phyloP scores from a whole-genome alignment of 164 flowering plant species.

The Vitis riparia region DNA sequence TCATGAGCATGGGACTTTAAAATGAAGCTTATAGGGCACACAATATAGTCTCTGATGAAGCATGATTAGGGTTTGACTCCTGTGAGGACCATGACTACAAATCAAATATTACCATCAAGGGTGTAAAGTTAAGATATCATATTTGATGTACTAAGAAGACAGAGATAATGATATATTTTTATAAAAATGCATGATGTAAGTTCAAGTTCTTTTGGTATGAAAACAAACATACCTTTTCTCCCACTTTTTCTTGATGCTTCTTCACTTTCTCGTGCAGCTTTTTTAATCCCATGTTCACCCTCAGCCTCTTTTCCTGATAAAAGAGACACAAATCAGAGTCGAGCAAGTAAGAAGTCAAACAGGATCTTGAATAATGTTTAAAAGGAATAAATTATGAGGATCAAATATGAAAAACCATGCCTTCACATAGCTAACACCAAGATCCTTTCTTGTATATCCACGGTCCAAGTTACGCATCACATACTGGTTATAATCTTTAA shows the following conservation, averaged over 20 bases:
- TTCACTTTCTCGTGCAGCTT: slow-evolving; percentile 27
- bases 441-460: slow-evolving; percentile 24
- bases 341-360: too few relatives aligned
- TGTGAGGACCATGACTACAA: too few relatives aligned
- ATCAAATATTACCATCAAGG: too few relatives aligned
- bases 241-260: slow-evolving; percentile 26
- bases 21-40: too few relatives aligned
- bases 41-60: too few relatives aligned
- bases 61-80: too few relatives aligned
- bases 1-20: too few relatives aligned
- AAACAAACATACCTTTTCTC: slow-evolving; percentile 17
- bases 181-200: too few relatives aligned
- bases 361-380: not conserved
- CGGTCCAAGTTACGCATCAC: slow-evolving; percentile 20
- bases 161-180: too few relatives aligned
- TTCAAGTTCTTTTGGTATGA: not conserved
- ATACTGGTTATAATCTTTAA: slow-evolving; percentile 29
- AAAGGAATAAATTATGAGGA: not conserved
- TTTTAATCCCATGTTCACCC: slow-evolving; percentile 28
- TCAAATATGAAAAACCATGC: not conserved
- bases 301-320: slow-evolving; percentile 24
- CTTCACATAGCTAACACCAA: slow-evolving; percentile 32
- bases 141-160: too few relatives aligned
- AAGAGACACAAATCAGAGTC: not conserved
- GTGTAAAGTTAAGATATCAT: too few relatives aligned